These are phyloP conservation scores for Closterium sp. DNA, from an alignment of 139 green algal genomes.

Conservation along the genomic window DNA sequence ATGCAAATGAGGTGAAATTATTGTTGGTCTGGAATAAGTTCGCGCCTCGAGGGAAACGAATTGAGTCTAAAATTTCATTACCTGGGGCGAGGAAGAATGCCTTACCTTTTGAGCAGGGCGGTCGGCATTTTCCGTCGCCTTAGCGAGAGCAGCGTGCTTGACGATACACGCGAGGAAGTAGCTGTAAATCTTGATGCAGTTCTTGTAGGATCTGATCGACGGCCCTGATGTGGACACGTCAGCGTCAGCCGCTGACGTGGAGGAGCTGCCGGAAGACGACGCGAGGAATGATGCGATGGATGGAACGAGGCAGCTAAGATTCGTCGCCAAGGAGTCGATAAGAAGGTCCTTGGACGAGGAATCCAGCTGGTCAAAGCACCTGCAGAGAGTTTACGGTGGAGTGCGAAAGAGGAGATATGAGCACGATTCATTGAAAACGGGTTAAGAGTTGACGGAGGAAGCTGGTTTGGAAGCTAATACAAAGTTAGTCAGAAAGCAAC, in stretches of 20 bases:
- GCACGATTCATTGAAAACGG: not conserved
- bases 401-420: not conserved
- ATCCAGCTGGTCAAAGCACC: constrained; percentile 14
- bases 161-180: constrained; percentile 68
- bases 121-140: constrained; percentile 52
- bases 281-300: constrained; percentile 46
- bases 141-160: not conserved
- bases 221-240: constrained; percentile 19
- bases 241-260: constrained; percentile 21
- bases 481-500: not conserved
- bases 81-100: too few species aligned
- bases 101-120: not conserved
- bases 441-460: too few species aligned
- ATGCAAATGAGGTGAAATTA: not conserved
- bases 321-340: constrained; percentile 59
- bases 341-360: constrained; percentile 27
- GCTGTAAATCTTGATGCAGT: constrained; percentile 69
- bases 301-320: constrained; percentile 57
- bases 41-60: not conserved
- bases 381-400: constrained; percentile 1
- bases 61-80: too few species aligned
- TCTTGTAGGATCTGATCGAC: constrained; percentile 53
- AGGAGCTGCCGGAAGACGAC: constrained; percentile 46
- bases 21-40: not conserved
- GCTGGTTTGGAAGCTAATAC: not conserved